Conservation (phyloP, 805 yeast species). For the Vanderwaltozyma polyspora region DNA sequence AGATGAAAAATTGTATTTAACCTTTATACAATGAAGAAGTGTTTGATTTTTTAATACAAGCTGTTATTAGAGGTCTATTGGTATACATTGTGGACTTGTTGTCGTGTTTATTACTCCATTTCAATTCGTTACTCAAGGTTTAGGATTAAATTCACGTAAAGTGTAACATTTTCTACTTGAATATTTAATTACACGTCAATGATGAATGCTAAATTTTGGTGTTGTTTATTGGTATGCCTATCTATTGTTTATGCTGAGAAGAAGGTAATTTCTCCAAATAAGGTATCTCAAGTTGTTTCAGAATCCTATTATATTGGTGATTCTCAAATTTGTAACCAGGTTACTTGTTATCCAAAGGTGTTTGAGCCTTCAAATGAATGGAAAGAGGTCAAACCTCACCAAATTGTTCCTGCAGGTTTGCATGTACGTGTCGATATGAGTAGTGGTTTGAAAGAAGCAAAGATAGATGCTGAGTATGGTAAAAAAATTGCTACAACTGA, state of each 20-base stretch:
- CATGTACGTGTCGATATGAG: constrained; percentile 67
- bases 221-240: neutral
- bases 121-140: too few relatives aligned
- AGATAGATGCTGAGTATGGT: constrained; percentile 22
- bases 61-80: too few relatives aligned
- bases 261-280: neutral
- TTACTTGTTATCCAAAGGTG: constrained; percentile 44
- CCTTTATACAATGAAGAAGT: too few relatives aligned
- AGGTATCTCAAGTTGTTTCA: neutral
- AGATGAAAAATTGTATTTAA: too few relatives aligned
- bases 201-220: too few relatives aligned
- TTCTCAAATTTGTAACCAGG: constrained; percentile 3
- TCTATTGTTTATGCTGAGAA: neutral
- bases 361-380: constrained; percentile 61
- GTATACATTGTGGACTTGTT: too few relatives aligned
- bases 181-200: too few relatives aligned
- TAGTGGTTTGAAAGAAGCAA: constrained; percentile 63
- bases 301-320: constrained; percentile 4
- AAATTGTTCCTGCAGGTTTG: constrained; percentile 63
- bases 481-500: constrained; percentile 3
- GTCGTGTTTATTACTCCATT: too few relatives aligned
- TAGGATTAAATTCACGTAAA: too few relatives aligned
- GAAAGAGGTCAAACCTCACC: constrained; percentile 61
- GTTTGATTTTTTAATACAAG: too few relatives aligned
- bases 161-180: too few relatives aligned